Conservation (phyloP, 768 basidiomycete genomes). For the Rubroboletus satanas region DNA sequence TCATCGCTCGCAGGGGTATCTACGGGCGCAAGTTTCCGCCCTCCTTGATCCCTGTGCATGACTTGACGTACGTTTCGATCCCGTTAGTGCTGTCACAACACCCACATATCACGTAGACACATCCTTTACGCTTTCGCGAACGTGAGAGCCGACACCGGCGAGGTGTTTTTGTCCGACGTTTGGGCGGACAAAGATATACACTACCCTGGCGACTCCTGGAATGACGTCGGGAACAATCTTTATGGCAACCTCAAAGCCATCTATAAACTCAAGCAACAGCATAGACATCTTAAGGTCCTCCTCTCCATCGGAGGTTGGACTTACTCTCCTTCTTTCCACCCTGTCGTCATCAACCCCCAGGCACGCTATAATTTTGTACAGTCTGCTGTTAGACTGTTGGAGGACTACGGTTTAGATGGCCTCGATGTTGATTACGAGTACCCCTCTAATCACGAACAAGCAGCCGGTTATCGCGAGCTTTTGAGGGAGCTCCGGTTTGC, state of each 20-base stretch:
- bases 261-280: slow-evolving; percentile 82
- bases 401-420: slow-evolving; percentile 92
- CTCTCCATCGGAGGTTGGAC: slow-evolving; percentile 97
- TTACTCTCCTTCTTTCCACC: slow-evolving; percentile 84
- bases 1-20: slow-evolving; percentile 65
- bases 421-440: slow-evolving; percentile 94
- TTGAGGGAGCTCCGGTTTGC: slow-evolving; percentile 70
- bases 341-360: slow-evolving; percentile 62
- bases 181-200: slow-evolving; percentile 99
- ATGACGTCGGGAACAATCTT: slow-evolving; percentile 83
- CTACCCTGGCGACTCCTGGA: slow-evolving; percentile 93
- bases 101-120: slow-evolving; percentile 47
- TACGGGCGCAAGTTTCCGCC: slow-evolving; percentile 93
- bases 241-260: slow-evolving; percentile 96
- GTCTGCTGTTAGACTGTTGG: slow-evolving; percentile 72
- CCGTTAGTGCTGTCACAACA: background rate
- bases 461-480: slow-evolving; percentile 78
- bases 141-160: slow-evolving; percentile 75
- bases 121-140: slow-evolving; percentile 94
- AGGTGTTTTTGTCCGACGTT: slow-evolving; percentile 80
- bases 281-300: slow-evolving; percentile 75
- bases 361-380: slow-evolving; percentile 76
- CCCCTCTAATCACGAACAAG: slow-evolving; percentile 73
- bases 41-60: slow-evolving; percentile 71
- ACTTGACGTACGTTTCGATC: slow-evolving; percentile 68